These are phyloP conservation scores for Neoboletus subvelutipes DNA, from an alignment of 768 basidiomycete genomes.

Conservation along the genomic window DNA sequence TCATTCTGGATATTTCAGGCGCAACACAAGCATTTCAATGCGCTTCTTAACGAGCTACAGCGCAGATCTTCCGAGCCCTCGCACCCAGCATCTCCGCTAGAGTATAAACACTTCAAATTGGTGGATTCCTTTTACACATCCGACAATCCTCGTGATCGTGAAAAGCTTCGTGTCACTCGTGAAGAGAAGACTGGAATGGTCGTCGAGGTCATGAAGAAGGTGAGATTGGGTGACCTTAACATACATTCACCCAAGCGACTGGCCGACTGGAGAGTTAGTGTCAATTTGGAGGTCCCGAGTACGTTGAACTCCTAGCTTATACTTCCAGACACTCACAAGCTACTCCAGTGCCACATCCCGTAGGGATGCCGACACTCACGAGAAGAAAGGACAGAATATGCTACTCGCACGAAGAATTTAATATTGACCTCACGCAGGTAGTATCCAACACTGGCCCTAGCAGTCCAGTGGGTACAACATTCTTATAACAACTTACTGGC, in stretches of 20 bases:
- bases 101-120: conserved; percentile 74
- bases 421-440: conserved; percentile 93
- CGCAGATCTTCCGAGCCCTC: conserved; percentile 50
- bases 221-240: conserved; percentile 84
- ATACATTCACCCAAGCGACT: conserved; percentile 76
- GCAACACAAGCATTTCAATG: conserved; percentile 88
- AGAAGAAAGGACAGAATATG: conserved; percentile 88
- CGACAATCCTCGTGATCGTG: conserved; percentile 38
- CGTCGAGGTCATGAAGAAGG: conserved; percentile 71
- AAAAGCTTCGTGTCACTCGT: conserved; percentile 80
- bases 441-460: conserved; percentile 50
- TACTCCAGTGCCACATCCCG: conserved; percentile 62
- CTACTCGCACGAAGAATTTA: conserved; percentile 91
- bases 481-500: not conserved
- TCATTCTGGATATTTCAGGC: conserved; percentile 42
- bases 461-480: conserved; percentile 45
- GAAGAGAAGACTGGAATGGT: conserved; percentile 71
- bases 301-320: conserved; percentile 27
- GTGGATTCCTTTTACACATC: conserved; percentile 74
- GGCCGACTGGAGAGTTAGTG: conserved; percentile 92
- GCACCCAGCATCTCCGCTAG: conserved; percentile 56
- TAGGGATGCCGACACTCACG: conserved; percentile 58
- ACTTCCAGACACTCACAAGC: not conserved
- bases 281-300: conserved; percentile 91
- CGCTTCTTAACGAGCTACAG: conserved; percentile 80